A percentile compares a stretch with the other conserved stretches of the same genome.
These are phyloP conservation scores for Hordeum vulgare DNA, from an alignment of 176 grass and related monocot species.

Conservation along the genomic window DNA sequence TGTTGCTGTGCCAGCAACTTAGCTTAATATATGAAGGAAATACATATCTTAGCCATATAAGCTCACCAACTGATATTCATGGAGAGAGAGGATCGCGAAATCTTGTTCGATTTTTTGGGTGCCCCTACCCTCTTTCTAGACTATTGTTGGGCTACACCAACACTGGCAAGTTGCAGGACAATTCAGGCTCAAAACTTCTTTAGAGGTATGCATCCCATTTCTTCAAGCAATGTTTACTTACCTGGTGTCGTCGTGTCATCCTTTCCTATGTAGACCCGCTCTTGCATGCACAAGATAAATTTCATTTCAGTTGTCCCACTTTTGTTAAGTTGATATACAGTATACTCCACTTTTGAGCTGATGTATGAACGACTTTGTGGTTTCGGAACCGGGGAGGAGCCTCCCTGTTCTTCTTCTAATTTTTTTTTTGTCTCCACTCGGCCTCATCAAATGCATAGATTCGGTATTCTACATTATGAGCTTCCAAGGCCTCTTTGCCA, in stretches of 20 bases:
- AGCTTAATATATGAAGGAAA: constrained; percentile 85
- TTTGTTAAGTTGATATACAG: not conserved
- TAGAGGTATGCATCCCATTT: constrained; percentile 28
- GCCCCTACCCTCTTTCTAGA: constrained; percentile 60
- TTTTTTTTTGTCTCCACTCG: not conserved
- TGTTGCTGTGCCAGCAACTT: constrained; percentile 88
- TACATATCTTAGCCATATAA: constrained; percentile 71
- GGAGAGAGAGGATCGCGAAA: constrained; percentile 73
- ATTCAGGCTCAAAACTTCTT: constrained; percentile 67
- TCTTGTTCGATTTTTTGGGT: constrained; percentile 73
- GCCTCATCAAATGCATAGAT: not conserved
- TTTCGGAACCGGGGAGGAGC: too few species aligned
- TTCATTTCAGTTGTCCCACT: not conserved
- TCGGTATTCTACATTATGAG: not conserved
- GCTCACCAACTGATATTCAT: constrained; percentile 37
- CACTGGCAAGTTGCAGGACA: constrained; percentile 50
- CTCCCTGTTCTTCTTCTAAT: too few species aligned
- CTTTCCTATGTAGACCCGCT: not conserved
- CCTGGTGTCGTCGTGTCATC: not conserved
- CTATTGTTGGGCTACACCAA: constrained; percentile 45
- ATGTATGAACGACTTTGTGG: too few species aligned
- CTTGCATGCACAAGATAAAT: not conserved
- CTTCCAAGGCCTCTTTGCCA: not conserved
- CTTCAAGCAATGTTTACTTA: not conserved
- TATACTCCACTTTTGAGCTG: not conserved